Percentiles rank a stretch among this genome's conserved stretches.
Evolutionary conservation across 2,329 filamentous ascomycete genomes (phyloP).

Genomic region (Aureobasidium sp.): DNA sequence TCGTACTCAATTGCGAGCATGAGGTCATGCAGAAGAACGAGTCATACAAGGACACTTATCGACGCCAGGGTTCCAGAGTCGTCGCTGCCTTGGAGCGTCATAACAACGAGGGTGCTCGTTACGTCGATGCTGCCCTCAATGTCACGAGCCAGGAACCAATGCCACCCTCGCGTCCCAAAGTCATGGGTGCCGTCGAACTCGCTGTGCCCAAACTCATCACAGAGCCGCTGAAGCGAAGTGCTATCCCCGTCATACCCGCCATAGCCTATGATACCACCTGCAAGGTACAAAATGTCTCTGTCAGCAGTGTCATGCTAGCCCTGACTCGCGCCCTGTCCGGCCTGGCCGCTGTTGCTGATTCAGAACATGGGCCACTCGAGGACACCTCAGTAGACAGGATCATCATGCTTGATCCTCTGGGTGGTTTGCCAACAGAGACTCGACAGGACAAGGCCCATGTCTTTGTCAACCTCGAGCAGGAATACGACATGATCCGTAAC

Average conservation of each 20-base stretch:
- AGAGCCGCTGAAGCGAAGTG: constrained; percentile 56
- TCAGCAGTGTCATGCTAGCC: constrained; percentile 63
- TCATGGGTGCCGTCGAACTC: constrained; percentile 30
- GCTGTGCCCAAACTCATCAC: constrained; percentile 46
- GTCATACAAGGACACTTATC: constrained; percentile 14
- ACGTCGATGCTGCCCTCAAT: constrained; percentile 51
- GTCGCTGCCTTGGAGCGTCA: constrained; percentile 65
- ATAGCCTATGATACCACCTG: constrained; percentile 49
- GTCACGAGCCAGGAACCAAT: constrained; percentile 22
- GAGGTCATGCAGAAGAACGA: neutral
- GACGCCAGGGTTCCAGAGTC: constrained; percentile 62
- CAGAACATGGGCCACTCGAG: neutral
- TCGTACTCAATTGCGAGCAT: constrained; percentile 67
- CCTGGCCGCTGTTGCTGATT: constrained; percentile 32
- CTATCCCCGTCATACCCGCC: constrained; percentile 61
- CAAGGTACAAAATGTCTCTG: constrained; percentile 41
- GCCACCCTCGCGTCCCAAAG: constrained; percentile 25
- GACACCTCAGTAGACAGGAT: constrained; percentile 67
- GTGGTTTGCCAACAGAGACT: constrained; percentile 65
- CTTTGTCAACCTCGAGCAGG: constrained; percentile 90
- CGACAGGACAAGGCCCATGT: constrained; percentile 59
- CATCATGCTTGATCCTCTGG: constrained; percentile 79
- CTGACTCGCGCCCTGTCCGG: constrained; percentile 69
- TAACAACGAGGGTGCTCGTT: constrained; percentile 57
- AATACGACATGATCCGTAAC: constrained; percentile 60